A percentile compares a stretch with the other conserved stretches of the same genome.
Conservation (phyloP, 805 yeast genomes). For the Ogataea polymorpha region DNA sequence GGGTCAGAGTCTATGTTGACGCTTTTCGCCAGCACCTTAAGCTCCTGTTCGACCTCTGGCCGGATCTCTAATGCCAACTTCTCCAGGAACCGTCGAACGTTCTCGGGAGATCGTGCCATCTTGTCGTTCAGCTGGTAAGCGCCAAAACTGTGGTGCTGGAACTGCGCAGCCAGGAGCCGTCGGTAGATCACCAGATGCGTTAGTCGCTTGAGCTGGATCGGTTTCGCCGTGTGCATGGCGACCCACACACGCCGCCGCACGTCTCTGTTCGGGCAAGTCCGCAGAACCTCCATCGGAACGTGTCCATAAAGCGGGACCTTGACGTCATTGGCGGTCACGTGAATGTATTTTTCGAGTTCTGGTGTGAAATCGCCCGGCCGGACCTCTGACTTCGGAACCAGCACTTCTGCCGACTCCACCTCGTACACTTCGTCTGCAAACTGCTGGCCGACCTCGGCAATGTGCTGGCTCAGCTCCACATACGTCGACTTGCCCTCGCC, state of each 20-base stretch:
- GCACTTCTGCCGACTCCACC: slow-evolving; percentile 25
- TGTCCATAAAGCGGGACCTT: slow-evolving; percentile 60
- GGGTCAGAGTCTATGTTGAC: slow-evolving; percentile 28
- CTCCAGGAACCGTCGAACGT: slow-evolving; percentile 66
- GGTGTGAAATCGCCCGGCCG: slow-evolving; percentile 28
- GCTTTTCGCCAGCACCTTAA: slow-evolving; percentile 41
- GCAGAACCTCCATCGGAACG: slow-evolving; percentile 61
- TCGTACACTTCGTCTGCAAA: slow-evolving; percentile 53
- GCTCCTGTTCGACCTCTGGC: slow-evolving; percentile 58
- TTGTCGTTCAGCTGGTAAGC: slow-evolving; percentile 84
- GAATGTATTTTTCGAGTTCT: slow-evolving; percentile 21
- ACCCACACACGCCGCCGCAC: slow-evolving; percentile 73
- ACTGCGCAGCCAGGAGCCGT: slow-evolving; percentile 64
- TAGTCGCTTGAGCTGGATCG: slow-evolving; percentile 57
- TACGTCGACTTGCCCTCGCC: slow-evolving; percentile 61
- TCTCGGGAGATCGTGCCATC: slow-evolving; percentile 80
- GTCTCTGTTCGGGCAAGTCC: slow-evolving; percentile 51
- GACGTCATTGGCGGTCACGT: slow-evolving; percentile 36
- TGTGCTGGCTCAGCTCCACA: slow-evolving; percentile 73
- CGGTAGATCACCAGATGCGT: slow-evolving; percentile 61
- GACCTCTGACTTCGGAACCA: slow-evolving; percentile 29
- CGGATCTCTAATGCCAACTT: slow-evolving; percentile 52
- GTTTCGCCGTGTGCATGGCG: slow-evolving; percentile 62
- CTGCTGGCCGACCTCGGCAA: slow-evolving; percentile 77
- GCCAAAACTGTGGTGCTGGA: slow-evolving; percentile 69